These are phyloP conservation scores for Phytophthora capsici DNA, from an alignment of 352 stramenopile genomes.

Conservation along the genomic window DNA sequence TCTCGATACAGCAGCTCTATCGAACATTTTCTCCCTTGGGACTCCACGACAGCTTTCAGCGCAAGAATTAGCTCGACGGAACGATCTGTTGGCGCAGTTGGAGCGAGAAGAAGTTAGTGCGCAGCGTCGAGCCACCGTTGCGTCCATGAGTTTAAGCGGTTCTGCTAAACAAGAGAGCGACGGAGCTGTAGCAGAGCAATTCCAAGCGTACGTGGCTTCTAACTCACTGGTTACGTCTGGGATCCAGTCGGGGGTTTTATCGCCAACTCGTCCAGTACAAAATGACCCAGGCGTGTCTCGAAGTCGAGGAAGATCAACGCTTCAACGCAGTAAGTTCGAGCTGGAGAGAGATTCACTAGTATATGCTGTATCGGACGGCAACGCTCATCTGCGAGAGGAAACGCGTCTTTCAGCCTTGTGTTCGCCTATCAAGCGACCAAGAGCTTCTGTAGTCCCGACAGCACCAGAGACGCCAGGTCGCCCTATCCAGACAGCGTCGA, in stretches of 20 bases:
- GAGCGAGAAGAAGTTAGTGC: constrained; percentile 41
- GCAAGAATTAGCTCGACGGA: constrained; percentile 53
- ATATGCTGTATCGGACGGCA: constrained; percentile 46
- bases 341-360: constrained; percentile 40
- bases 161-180: constrained; percentile 3
- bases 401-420: constrained; percentile 35
- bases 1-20: constrained; percentile 37
- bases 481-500: constrained; percentile 40
- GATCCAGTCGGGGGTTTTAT: constrained; percentile 7
- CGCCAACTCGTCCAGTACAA: constrained; percentile 29
- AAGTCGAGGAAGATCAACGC: constrained; percentile 6
- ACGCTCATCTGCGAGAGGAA: constrained; percentile 34
- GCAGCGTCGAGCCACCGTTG: constrained; percentile 40
- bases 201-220: constrained; percentile 45
- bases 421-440: constrained; percentile 43
- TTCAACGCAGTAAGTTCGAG: constrained; percentile 53
- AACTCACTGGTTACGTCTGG: constrained; percentile 46
- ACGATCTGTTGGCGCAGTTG: constrained; percentile 58
- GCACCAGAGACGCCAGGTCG: constrained; percentile 25
- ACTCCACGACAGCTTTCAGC: constrained; percentile 59
- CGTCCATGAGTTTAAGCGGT: constrained; percentile 32
- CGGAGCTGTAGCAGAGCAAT: constrained; percentile 28
- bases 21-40: constrained; percentile 68
- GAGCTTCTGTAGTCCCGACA: not conserved
- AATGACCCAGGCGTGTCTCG: constrained; percentile 1